Conservation (phyloP, 148 eudicot species). For the Chenopodium quinoa region DNA sequence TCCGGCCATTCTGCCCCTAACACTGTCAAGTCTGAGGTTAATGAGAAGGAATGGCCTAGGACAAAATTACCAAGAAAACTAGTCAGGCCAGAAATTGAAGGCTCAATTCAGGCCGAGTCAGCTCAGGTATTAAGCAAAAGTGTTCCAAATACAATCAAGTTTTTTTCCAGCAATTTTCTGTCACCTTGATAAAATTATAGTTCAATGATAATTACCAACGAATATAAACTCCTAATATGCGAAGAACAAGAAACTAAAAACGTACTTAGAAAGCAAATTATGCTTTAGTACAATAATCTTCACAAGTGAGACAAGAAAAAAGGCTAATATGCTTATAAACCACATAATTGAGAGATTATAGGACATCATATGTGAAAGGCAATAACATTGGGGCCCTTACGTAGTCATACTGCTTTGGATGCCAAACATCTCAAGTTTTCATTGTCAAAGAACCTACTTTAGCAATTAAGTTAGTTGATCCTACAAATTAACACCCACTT, state of each 20-base stretch:
- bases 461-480: not conserved
- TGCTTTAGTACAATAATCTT: not conserved
- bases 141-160: not conserved
- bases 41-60: no score
- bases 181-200: not conserved
- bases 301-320: not conserved
- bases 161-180: not conserved
- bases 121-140: not conserved
- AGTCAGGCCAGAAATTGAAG: no score
- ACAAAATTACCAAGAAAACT: no score
- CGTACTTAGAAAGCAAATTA: not conserved
- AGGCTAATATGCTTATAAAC: not conserved
- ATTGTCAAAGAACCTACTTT: not conserved
- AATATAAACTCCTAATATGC: not conserved
- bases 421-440: constrained; percentile 1
- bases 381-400: not conserved
- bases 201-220: not conserved
- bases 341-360: not conserved
- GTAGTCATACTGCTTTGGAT: constrained; percentile 1
- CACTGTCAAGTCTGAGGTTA: no score
- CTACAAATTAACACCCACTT: no score
- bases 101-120: no score
- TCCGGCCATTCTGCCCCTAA: no score
- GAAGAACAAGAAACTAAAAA: not conserved
- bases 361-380: constrained; percentile 1